phyloP scores from a whole-genome alignment of 495 filamentous ascomycete genomes.

The Penicillium manginii region DNA sequence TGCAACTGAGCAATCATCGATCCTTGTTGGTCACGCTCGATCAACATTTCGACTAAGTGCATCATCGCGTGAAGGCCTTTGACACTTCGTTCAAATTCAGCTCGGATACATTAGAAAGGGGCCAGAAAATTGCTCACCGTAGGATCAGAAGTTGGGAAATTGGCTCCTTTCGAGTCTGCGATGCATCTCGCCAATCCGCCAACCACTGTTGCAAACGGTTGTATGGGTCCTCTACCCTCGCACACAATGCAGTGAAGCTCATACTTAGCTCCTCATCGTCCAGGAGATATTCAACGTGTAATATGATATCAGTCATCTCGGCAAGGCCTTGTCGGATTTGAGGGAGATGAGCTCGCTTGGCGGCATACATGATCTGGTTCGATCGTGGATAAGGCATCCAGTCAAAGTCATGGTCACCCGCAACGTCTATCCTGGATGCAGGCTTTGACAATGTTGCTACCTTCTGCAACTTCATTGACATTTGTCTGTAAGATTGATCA shows the following conservation, averaged over 20 bases:
- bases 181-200: slow-evolving; percentile 22
- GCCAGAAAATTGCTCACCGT: too few relatives aligned
- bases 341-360: slow-evolving; percentile 37
- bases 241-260: slow-evolving; percentile 22
- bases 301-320: slow-evolving; percentile 29
- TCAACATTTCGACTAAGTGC: slow-evolving; percentile 24
- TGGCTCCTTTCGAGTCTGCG: slow-evolving; percentile 10
- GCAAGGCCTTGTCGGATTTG: slow-evolving; percentile 27
- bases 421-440: slow-evolving; percentile 18
- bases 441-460: slow-evolving; percentile 25
- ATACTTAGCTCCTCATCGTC: too few relatives aligned
- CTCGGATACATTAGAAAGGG: too few relatives aligned
- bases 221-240: slow-evolving; percentile 21
- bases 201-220: slow-evolving; percentile 30
- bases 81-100: slow-evolving; percentile 24
- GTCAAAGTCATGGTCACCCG: slow-evolving; percentile 20
- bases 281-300: slow-evolving; percentile 29
- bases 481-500: slow-evolving; percentile 27
- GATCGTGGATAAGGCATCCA: slow-evolving; percentile 45
- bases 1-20: slow-evolving; percentile 13
- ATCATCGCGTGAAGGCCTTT: slow-evolving; percentile 33
- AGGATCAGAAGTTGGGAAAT: too few relatives aligned
- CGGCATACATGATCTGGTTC: slow-evolving; percentile 29
- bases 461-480: slow-evolving; percentile 33
- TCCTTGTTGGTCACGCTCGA: slow-evolving; percentile 18